Evolutionary conservation across 169 alveolate genomes (phyloP), one percentile per base, ranked within the genome.

Genomic region (Babesia ovata): DNA sequence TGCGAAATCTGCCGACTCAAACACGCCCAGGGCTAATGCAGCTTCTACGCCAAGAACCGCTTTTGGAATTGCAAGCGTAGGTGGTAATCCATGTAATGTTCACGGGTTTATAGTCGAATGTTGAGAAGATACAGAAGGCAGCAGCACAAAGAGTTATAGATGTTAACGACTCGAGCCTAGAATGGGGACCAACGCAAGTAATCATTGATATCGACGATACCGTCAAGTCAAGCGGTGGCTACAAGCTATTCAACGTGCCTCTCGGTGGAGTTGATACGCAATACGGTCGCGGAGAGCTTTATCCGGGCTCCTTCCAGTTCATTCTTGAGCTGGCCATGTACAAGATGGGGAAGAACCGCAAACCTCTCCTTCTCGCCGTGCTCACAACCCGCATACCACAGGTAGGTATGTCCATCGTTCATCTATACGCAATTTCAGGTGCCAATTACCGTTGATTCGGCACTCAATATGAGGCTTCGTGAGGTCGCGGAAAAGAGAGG

Each of bases 251-350:
- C 85, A 87, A 88, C 57, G 91, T 91, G 39, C 87, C 87, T 26
- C 70, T 92, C n/a, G 95, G 95, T 14, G 95, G 95, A 12, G 91
- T 92, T 28, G 95, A 92, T 69, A 88, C 95, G 13, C 95, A 92
- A 74, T 86, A 87, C 44, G 93, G 87, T 21, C 62, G 94, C 66
- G 93, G 94, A 24, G 94, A 87, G 59, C 84, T 79, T 0, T 83
- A 84, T 57, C 92, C 93, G 44, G 93, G 94, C 12, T 86, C 91
- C 6, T 88, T 87, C 63, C 95, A 92, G 63, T 92, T 92, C 73
- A 79, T 92, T 3, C 75, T 92, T 59, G 95, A 92, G 58, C 79
- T 92, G 22, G 85, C 95, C 8, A 88, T 70, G 87, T 70, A 87
- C 84, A 83, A 90, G 48, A 72, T 86, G 74, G 85, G 92, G 29